Percentiles rank a stretch among this genome's conserved stretches.
phyloP scores from a whole-genome alignment of 345 rosid species.

The Hirschfeldia incana region DNA sequence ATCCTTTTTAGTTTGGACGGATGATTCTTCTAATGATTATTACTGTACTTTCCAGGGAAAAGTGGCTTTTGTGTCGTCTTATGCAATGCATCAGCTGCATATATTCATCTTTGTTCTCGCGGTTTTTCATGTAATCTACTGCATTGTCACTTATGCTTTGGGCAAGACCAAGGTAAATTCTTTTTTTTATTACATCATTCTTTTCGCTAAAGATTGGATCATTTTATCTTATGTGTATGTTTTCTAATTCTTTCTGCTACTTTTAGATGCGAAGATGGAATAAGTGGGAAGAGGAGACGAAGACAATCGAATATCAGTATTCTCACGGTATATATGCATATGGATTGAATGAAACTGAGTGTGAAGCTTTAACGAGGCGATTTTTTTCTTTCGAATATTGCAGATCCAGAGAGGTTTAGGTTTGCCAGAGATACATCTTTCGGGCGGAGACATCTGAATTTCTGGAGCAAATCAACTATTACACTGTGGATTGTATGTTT shows the following conservation, averaged over 20 bases:
- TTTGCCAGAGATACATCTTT: conserved; percentile 96
- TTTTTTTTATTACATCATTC: neutral
- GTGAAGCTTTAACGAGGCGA: neutral
- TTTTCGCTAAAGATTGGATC: neutral
- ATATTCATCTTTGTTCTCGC: conserved; percentile 86
- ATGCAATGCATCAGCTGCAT: conserved; percentile 90
- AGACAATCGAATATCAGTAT: conserved; percentile 78
- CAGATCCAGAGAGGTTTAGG: conserved; percentile 93
- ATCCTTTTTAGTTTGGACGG: neutral
- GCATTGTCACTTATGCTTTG: conserved; percentile 65
- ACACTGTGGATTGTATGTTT: conserved; percentile 86
- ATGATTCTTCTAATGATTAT: neutral
- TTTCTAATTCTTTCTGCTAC: neutral
- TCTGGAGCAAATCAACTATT: conserved; percentile 61
- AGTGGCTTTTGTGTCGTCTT: conserved; percentile 78
- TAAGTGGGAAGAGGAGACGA: conserved; percentile 85
- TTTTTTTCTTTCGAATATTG: neutral
- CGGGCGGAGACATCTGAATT: conserved; percentile 72
- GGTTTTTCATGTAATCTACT: conserved; percentile 73
- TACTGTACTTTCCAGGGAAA: conserved; percentile 51
- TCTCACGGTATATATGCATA: conserved; percentile 49
- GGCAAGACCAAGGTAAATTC: conserved; percentile 70
- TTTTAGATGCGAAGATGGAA: conserved; percentile 85
- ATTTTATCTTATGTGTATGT: neutral
- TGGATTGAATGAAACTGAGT: neutral